These are phyloP conservation scores for Podaxis sp. DNA, from an alignment of 768 basidiomycete species.

Conservation along the genomic window DNA sequence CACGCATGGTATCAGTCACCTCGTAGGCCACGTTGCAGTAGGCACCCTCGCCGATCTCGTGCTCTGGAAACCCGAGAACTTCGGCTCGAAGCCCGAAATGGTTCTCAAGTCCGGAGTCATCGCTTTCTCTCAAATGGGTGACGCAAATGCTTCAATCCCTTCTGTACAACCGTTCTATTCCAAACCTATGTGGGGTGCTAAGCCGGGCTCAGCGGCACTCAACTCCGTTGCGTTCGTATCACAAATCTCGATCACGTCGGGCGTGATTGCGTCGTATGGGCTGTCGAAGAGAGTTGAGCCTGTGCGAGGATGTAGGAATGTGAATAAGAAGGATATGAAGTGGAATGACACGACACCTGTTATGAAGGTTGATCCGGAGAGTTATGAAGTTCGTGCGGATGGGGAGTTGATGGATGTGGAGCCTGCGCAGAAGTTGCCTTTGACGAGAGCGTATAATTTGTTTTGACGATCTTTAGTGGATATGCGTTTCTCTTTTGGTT, in stretches of 20 bases:
- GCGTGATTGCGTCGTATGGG: slow-evolving; percentile 61
- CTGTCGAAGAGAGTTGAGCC: slow-evolving; percentile 52
- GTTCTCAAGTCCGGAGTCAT: slow-evolving; percentile 95
- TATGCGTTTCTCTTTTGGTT: neutral
- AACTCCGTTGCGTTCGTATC: slow-evolving; percentile 91
- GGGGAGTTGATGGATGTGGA: slow-evolving; percentile 73
- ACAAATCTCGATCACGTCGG: slow-evolving; percentile 36
- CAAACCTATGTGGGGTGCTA: slow-evolving; percentile 92
- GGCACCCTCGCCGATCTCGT: slow-evolving; percentile 93
- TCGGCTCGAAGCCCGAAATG: slow-evolving; percentile 92
- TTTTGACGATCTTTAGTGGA: slow-evolving; percentile 44
- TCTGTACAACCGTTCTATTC: slow-evolving; percentile 88
- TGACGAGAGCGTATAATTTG: slow-evolving; percentile 75
- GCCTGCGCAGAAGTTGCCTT: slow-evolving; percentile 68
- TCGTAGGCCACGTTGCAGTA: slow-evolving; percentile 80
- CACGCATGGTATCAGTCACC: slow-evolving; percentile 86
- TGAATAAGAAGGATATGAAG: slow-evolving; percentile 92
- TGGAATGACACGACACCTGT: slow-evolving; percentile 81
- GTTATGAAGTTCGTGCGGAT: slow-evolving; percentile 83
- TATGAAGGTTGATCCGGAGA: slow-evolving; percentile 92
- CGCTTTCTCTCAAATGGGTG: slow-evolving; percentile 92
- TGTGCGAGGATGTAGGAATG: slow-evolving; percentile 70
- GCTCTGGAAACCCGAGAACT: slow-evolving; percentile 92
- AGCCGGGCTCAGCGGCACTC: slow-evolving; percentile 74
- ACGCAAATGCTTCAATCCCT: slow-evolving; percentile 95